These are phyloP conservation scores for Lecanicillium sp. DNA, from an alignment of 2,329 filamentous ascomycete genomes.

Conservation along the genomic window DNA sequence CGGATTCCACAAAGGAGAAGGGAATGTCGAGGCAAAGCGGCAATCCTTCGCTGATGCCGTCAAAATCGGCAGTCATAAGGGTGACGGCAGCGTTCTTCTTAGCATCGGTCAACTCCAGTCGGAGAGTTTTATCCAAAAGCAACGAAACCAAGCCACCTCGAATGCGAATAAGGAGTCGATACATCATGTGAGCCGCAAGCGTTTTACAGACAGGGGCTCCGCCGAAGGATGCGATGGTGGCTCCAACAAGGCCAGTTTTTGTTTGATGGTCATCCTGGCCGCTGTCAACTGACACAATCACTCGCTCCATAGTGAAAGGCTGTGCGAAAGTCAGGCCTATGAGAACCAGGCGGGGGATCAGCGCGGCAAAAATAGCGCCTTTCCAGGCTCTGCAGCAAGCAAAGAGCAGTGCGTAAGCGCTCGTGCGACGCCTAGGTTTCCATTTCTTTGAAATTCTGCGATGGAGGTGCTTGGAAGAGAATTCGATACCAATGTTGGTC, in stretches of 20 bases:
- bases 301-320: not conserved
- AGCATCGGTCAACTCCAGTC: not conserved
- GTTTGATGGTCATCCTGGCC: constrained; percentile 15
- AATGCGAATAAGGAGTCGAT: not conserved
- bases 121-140: not conserved
- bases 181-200: not conserved
- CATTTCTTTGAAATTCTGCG: not conserved
- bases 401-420: not conserved
- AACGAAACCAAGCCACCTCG: not conserved
- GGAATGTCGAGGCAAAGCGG: not conserved
- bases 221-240: not conserved
- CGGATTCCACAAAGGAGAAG: not conserved
- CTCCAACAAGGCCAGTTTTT: not conserved
- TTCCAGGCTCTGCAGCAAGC: constrained; percentile 20
- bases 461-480: not conserved
- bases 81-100: not conserved
- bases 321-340: not conserved
- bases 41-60: not conserved
- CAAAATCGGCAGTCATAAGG: not conserved
- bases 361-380: constrained; percentile 2
- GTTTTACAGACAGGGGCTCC: not conserved
- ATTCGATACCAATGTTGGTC: not conserved
- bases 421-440: not conserved
- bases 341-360: not conserved
- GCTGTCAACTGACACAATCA: constrained; percentile 13